Conservation (phyloP, 345 rosid genomes). For the Gossypium arboreum region DNA sequence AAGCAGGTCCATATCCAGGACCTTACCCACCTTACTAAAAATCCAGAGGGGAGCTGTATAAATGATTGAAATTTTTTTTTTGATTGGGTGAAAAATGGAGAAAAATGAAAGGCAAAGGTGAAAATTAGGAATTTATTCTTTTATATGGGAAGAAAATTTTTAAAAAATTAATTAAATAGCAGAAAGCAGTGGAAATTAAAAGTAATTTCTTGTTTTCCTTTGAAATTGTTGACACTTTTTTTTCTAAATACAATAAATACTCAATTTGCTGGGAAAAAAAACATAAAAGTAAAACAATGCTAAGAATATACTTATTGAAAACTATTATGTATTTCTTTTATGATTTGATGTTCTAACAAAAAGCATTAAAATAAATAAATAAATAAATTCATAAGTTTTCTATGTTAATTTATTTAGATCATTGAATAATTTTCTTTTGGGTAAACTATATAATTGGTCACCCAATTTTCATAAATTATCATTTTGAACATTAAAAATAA, state of each 20-base stretch:
- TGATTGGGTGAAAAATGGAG: not conserved
- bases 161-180: not conserved
- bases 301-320: not conserved
- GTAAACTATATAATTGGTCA: too few species aligned
- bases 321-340: too few species aligned
- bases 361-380: too few species aligned
- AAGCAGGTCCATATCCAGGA: constrained; percentile 54
- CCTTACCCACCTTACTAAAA: constrained; percentile 50
- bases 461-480: too few species aligned
- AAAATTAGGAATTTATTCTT: not conserved
- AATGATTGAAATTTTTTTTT: not conserved
- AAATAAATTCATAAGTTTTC: too few species aligned
- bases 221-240: not conserved
- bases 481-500: too few species aligned
- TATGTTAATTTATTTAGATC: too few species aligned
- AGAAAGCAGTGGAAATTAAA: not conserved
- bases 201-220: not conserved
- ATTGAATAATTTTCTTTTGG: too few species aligned
- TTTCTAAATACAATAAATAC: not conserved
- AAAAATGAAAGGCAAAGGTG: too few species aligned
- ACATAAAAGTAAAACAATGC: not conserved
- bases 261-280: not conserved
- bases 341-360: too few species aligned
- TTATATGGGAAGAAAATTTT: not conserved
- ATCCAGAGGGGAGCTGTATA: not conserved